phyloP scores from a whole-genome alignment of 805 yeast genomes.

The Suhomyces sp. region DNA sequence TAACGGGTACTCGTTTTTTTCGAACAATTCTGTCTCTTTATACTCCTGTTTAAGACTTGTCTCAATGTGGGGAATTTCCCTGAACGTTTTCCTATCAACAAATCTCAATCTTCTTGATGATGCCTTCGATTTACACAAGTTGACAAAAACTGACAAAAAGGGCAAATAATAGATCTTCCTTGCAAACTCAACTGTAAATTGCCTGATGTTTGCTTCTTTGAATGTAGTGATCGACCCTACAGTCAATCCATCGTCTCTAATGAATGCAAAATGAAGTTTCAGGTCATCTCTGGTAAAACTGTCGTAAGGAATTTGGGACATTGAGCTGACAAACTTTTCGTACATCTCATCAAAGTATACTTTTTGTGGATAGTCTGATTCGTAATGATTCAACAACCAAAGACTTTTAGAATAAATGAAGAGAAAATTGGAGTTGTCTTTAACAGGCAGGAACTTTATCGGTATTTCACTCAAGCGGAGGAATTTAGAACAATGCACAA shows the following conservation, averaged over 20 bases:
- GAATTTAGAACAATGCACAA: slow-evolving; percentile 13
- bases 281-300: background rate
- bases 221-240: slow-evolving; percentile 25
- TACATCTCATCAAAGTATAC: slow-evolving; percentile 36
- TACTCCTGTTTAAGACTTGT: slow-evolving; percentile 21
- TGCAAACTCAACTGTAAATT: slow-evolving; percentile 33
- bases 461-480: slow-evolving; percentile 29
- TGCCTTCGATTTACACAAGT: slow-evolving; percentile 31
- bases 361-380: slow-evolving; percentile 25
- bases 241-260: slow-evolving; percentile 40
- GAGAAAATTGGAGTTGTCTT: slow-evolving; percentile 19
- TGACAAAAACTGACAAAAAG: slow-evolving; percentile 25
- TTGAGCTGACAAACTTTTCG: slow-evolving; percentile 25
- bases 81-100: slow-evolving; percentile 32
- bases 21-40: slow-evolving; percentile 19
- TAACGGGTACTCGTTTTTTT: slow-evolving; percentile 29
- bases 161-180: slow-evolving; percentile 32
- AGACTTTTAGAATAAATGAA: slow-evolving; percentile 26
- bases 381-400: slow-evolving; percentile 34
- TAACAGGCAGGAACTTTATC: slow-evolving; percentile 17
- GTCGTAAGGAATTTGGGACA: slow-evolving; percentile 15
- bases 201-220: slow-evolving; percentile 25
- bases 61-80: slow-evolving; percentile 20
- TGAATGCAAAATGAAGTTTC: slow-evolving; percentile 14
- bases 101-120: slow-evolving; percentile 27